phyloP scores from a whole-genome alignment of 306 rosid species.

The Hippophae rhamnoides region DNA sequence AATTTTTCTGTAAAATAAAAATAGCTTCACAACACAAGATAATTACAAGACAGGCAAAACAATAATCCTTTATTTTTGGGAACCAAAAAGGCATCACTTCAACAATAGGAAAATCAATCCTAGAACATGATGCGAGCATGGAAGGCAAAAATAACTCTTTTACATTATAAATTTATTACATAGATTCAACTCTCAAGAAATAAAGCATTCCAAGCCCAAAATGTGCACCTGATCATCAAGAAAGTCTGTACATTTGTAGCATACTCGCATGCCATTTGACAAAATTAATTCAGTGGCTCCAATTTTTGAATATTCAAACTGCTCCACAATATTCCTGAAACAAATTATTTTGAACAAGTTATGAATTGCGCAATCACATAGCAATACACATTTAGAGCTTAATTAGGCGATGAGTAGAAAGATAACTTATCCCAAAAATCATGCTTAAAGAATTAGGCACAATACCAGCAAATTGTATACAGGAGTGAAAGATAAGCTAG shows the following conservation, averaged over 20 bases:
- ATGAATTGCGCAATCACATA: not conserved
- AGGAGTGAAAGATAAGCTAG: not conserved
- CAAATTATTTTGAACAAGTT: conserved; percentile 10
- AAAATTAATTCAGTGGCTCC: conserved; percentile 77
- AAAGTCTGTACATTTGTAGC: conserved; percentile 83
- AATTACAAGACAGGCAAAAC: not conserved
- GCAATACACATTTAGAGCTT: not conserved
- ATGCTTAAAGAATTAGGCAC: not conserved
- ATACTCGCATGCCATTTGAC: conserved; percentile 88
- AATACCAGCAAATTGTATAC: not conserved
- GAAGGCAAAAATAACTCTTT: too few relatives aligned
- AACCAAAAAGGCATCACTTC: not conserved
- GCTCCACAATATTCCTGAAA: conserved; percentile 57
- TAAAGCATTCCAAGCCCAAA: conserved; percentile 15
- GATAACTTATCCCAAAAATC: not conserved
- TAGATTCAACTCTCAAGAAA: not conserved
- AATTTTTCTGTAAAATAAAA: too few relatives aligned
- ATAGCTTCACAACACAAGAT: too few relatives aligned
- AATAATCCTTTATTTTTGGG: not conserved
- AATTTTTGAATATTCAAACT: conserved; percentile 65
- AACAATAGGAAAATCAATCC: too few relatives aligned
- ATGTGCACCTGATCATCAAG: conserved; percentile 80
- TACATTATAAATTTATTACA: not conserved
- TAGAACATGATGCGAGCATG: too few relatives aligned
- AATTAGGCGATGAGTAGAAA: not conserved